A percentile compares a stretch with the other conserved stretches of the same genome.
These are phyloP conservation scores for Hymenochaete sp. DNA, from an alignment of 1,284 basidiomycete species.

Conservation along the genomic window DNA sequence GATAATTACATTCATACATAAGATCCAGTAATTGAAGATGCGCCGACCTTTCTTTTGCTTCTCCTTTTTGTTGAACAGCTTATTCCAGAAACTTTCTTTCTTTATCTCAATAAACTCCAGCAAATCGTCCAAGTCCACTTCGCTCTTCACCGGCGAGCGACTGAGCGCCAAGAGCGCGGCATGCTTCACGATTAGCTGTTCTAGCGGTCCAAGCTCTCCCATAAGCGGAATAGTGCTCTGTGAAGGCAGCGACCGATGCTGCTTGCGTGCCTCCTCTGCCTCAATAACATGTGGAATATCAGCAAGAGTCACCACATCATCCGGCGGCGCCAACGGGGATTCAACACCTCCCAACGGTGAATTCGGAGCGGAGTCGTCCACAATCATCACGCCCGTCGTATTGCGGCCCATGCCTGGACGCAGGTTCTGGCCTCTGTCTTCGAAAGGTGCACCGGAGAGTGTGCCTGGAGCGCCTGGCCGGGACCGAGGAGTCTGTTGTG, in stretches of 20 bases:
- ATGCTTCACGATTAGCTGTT: constrained; percentile 88
- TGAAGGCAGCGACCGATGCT: constrained; percentile 69
- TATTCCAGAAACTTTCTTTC: constrained; percentile 96
- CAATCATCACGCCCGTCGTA: constrained; percentile 84
- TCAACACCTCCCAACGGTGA: constrained; percentile 48
- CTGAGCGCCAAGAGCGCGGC: constrained; percentile 78
- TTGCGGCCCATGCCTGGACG: constrained; percentile 72
- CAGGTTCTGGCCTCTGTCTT: constrained; percentile 35
- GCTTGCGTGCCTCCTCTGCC: constrained; percentile 82
- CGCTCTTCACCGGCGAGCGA: constrained; percentile 71
- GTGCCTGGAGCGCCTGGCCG: constrained; percentile 33
- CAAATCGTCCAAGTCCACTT: constrained; percentile 86
- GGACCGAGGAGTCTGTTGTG: constrained; percentile 26
- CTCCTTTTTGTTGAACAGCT: constrained; percentile 88
- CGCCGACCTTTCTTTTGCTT: constrained; percentile 81
- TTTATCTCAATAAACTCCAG: constrained; percentile 89
- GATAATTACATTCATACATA: constrained; percentile 8
- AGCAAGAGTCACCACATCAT: constrained; percentile 89
- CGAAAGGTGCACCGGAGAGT: constrained; percentile 9
- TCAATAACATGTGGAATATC: constrained; percentile 93
- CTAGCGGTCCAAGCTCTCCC: constrained; percentile 76
- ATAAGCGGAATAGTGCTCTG: constrained; percentile 73
- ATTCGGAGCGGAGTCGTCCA: constrained; percentile 72
- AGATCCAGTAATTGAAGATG: constrained; percentile 6
- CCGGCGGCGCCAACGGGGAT: constrained; percentile 31